Conservation (phyloP, 2,329 filamentous ascomycete genomes). For the Xylariaceae sp. region DNA sequence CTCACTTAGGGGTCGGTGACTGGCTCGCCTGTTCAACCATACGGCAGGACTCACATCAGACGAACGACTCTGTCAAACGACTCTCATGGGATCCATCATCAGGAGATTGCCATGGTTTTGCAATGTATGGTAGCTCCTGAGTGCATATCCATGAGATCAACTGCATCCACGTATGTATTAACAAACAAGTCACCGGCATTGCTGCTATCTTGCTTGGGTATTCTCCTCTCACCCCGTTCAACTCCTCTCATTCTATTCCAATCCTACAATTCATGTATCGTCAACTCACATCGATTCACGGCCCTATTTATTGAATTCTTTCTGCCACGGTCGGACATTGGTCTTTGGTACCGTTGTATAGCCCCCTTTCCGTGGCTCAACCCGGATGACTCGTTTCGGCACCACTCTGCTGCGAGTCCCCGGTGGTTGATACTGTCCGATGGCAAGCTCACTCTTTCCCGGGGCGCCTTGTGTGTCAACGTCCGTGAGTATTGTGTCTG, state of each 20-base stretch:
- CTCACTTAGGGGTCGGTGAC: too few relatives aligned
- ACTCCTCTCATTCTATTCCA: not conserved
- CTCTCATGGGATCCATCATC: too few relatives aligned
- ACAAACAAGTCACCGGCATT: too few relatives aligned
- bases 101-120: too few relatives aligned
- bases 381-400: slow-evolving; percentile 3
- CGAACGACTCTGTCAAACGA: too few relatives aligned
- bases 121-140: too few relatives aligned
- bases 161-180: too few relatives aligned
- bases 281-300: not conserved
- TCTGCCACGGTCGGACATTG: slow-evolving; percentile 8
- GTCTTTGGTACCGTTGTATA: slow-evolving; percentile 4
- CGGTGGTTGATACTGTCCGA: slow-evolving; percentile 10
- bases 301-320: not conserved
- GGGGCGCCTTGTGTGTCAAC: slow-evolving; percentile 16
- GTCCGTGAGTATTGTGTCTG: slow-evolving; percentile 17
- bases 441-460: slow-evolving; percentile 24
- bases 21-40: too few relatives aligned
- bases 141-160: too few relatives aligned
- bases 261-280: not conserved
- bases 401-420: not conserved
- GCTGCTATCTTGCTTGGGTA: not conserved
- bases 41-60: too few relatives aligned
- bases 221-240: not conserved
- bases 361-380: slow-evolving; percentile 25